These are phyloP conservation scores for Boletus pseudo-olivaceus DNA, from an alignment of 768 basidiomycete genomes.

Conservation along the genomic window DNA sequence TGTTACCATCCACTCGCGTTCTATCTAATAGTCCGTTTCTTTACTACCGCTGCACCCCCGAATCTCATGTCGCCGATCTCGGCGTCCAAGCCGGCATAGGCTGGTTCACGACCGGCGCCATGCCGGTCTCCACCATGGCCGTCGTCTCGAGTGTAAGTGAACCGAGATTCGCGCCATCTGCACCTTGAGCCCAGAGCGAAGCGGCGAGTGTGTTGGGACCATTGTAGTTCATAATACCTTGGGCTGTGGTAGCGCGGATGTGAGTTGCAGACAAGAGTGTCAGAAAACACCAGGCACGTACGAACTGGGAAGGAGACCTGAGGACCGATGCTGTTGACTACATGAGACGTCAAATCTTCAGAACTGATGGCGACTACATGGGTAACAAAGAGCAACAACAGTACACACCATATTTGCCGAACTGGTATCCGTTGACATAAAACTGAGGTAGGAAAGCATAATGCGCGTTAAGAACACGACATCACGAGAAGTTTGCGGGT, in stretches of 20 bases:
- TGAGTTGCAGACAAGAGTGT: background rate
- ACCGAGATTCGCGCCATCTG: conserved; percentile 40
- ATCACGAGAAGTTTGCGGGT: background rate
- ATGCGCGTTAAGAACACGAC: background rate
- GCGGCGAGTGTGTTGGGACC: conserved; percentile 46
- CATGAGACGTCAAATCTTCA: background rate
- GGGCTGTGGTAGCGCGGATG: conserved; percentile 30
- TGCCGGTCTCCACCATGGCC: conserved; percentile 26
- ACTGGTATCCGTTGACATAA: conserved; percentile 27
- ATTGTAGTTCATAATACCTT: conserved; percentile 49
- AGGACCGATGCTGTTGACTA: conserved; percentile 26
- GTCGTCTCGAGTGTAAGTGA: conserved; percentile 38
- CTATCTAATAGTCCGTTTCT: background rate
- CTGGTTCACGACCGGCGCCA: conserved; percentile 23
- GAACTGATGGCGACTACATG: background rate
- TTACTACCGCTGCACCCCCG: background rate
- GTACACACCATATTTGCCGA: conserved; percentile 25
- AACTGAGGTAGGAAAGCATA: conserved; percentile 7
- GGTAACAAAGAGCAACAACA: too few species aligned
- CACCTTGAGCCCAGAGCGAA: conserved; percentile 44
- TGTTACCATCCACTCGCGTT: background rate
- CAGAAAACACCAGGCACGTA: conserved; percentile 6
- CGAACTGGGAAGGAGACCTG: conserved; percentile 26
- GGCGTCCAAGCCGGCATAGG: conserved; percentile 26
- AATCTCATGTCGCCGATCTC: conserved; percentile 14